Conservation (phyloP, 768 basidiomycete genomes). For the Dentipellis sp. region DNA sequence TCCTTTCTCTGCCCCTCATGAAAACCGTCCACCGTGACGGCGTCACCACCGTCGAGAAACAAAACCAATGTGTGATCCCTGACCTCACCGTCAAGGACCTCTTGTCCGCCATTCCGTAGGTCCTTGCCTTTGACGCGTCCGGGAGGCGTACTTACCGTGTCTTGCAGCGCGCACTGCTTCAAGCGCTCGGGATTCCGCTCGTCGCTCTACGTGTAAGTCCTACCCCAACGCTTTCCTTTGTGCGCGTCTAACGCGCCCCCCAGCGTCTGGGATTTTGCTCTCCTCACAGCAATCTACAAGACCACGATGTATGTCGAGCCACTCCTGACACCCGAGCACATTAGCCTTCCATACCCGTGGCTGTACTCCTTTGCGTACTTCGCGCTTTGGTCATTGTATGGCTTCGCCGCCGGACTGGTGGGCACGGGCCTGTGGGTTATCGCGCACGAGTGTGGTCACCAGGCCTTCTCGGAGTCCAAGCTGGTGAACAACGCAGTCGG, state of each 20-base stretch:
- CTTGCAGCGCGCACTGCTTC: constrained; percentile 70
- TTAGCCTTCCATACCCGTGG: constrained; percentile 49
- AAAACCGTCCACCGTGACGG: constrained; percentile 12
- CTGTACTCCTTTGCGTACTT: constrained; percentile 56
- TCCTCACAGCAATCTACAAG: constrained; percentile 65
- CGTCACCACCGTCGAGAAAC: constrained; percentile 29
- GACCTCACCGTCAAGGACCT: constrained; percentile 85
- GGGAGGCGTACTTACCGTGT: background rate
- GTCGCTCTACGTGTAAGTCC: constrained; percentile 62
- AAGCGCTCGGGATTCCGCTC: constrained; percentile 82
- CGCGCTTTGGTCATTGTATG: constrained; percentile 72
- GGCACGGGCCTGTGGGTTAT: constrained; percentile 92
- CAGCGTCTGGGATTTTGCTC: constrained; percentile 67
- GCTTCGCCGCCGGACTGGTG: constrained; percentile 76
- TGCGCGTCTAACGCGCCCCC: constrained; percentile 12
- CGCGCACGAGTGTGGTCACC: constrained; percentile 94
- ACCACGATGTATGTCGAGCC: constrained; percentile 54
- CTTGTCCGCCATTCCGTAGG: constrained; percentile 75
- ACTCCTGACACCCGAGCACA: constrained; percentile 43
- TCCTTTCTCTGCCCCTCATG: constrained; percentile 3
- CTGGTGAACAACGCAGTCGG: constrained; percentile 86
- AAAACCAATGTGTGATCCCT: constrained; percentile 61
- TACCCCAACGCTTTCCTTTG: constrained; percentile 2
- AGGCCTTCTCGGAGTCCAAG: constrained; percentile 92
- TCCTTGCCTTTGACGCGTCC: constrained; percentile 13